These are phyloP conservation scores for Rubroboletus satanas DNA, from an alignment of 768 basidiomycete species.

Conservation along the genomic window DNA sequence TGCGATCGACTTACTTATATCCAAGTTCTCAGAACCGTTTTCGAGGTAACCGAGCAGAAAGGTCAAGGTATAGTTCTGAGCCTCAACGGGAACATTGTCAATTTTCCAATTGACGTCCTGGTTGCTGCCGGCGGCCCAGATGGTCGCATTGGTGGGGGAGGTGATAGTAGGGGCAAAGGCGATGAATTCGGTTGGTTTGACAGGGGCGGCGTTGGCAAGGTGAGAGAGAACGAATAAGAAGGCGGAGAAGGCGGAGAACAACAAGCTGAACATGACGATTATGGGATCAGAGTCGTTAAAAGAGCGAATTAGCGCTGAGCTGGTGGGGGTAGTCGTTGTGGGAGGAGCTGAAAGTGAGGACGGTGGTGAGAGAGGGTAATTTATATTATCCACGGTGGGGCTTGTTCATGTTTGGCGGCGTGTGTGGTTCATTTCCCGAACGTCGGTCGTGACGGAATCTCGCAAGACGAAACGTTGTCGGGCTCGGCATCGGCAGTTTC, in stretches of 20 bases:
- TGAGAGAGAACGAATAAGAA: constrained; percentile 28
- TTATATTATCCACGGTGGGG: constrained; percentile 16
- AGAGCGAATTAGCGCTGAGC: constrained; percentile 14
- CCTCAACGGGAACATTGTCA: constrained; percentile 36
- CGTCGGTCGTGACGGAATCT: background rate
- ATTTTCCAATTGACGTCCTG: constrained; percentile 44
- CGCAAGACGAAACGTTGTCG: too few species aligned
- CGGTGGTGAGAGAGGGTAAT: background rate
- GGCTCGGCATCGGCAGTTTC: too few species aligned
- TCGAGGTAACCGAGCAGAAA: constrained; percentile 43
- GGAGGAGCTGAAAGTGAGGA: background rate
- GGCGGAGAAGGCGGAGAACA: constrained; percentile 29
- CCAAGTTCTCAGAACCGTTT: constrained; percentile 45
- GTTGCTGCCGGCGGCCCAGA: constrained; percentile 37
- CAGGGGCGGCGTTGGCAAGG: constrained; percentile 27
- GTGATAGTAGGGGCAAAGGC: constrained; percentile 43
- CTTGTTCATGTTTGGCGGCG: constrained; percentile 23
- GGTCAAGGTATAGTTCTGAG: constrained; percentile 34
- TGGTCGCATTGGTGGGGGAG: constrained; percentile 27
- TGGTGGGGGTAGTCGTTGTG: constrained; percentile 5
- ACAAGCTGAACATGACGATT: constrained; percentile 20
- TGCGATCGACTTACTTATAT: constrained; percentile 38
- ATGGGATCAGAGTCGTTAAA: constrained; percentile 12
- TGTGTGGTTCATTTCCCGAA: constrained; percentile 1
- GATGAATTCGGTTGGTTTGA: constrained; percentile 29